A percentile compares a stretch with the other conserved stretches of the same genome.
Evolutionary conservation across 495 filamentous ascomycete genomes (phyloP).

Genomic region (Thozetella sp.): DNA sequence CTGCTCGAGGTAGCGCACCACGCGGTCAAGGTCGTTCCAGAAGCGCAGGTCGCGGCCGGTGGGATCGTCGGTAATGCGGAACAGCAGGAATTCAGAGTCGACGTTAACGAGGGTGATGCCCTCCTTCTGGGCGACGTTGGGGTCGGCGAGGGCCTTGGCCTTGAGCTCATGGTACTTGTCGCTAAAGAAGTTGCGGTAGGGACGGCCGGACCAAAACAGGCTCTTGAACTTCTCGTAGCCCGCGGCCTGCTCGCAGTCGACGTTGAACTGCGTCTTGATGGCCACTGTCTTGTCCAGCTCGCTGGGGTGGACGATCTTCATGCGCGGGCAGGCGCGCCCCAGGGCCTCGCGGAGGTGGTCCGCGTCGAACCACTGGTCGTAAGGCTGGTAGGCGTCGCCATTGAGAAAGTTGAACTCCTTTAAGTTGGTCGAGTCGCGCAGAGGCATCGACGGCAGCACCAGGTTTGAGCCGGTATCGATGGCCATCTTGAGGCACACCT

Average conservation of each 20-base stretch:
- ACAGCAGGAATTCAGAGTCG: slow-evolving; percentile 17
- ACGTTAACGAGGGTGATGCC: slow-evolving; percentile 19
- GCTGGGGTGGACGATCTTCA: slow-evolving; percentile 21
- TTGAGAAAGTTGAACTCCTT: slow-evolving; percentile 24
- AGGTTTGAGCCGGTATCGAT: slow-evolving; percentile 16
- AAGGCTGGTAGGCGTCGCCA: slow-evolving; percentile 16
- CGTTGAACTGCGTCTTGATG: slow-evolving; percentile 15
- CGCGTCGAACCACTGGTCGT: slow-evolving; percentile 27
- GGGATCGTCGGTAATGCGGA: slow-evolving; percentile 23
- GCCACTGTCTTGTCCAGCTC: slow-evolving; percentile 8
- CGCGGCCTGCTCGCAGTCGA: slow-evolving; percentile 9
- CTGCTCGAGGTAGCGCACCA: slow-evolving; percentile 15
- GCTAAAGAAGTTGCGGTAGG: slow-evolving; percentile 19
- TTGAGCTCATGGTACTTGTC: slow-evolving; percentile 3
- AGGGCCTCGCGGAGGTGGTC: slow-evolving; percentile 14
- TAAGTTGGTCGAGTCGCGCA: slow-evolving; percentile 22
- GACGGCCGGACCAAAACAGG: slow-evolving; percentile 21
- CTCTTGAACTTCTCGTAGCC: slow-evolving; percentile 11
- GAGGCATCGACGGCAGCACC: slow-evolving; percentile 21
- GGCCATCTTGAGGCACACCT: slow-evolving; percentile 26
- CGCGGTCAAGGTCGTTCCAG: slow-evolving; percentile 21
- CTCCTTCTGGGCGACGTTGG: not conserved
- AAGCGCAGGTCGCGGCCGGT: slow-evolving; percentile 16
- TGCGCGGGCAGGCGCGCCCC: slow-evolving; percentile 13
- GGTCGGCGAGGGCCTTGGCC: slow-evolving; percentile 5